Evolutionary conservation across 345 rosid genomes (phyloP).

Genomic region (Eucalyptus curtisii): DNA sequence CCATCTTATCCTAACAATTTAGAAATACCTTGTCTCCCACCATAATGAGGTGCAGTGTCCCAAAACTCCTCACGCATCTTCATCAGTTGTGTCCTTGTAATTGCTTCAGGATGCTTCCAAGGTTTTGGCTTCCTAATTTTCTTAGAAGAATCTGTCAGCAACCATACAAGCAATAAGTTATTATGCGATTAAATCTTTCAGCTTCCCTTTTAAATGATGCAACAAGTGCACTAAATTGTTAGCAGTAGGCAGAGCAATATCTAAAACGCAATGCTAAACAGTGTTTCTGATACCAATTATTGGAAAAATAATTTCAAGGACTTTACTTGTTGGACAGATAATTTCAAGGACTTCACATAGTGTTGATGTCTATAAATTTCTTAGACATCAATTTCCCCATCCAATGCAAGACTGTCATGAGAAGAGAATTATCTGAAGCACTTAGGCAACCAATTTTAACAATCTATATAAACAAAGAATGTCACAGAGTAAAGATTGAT

Average conservation of each 20-base stretch:
- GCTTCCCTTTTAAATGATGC: not conserved
- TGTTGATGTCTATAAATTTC: not conserved
- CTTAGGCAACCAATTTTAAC: not conserved
- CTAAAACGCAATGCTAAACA: not conserved
- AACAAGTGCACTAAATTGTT: not conserved
- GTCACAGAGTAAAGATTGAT: not conserved
- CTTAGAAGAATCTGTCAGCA: constrained; percentile 6
- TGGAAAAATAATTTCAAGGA: not conserved
- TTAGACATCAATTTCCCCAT: not conserved
- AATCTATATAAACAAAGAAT: not conserved
- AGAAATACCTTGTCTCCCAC: constrained; percentile 54
- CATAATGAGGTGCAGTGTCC: constrained; percentile 85
- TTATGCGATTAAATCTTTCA: not conserved
- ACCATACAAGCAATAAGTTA: not conserved
- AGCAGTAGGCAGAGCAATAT: not conserved
- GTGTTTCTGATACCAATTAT: not conserved
- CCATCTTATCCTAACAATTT: not conserved
- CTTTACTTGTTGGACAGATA: not conserved
- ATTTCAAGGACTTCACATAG: not conserved
- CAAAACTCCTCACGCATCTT: constrained; percentile 76
- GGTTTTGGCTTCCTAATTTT: constrained; percentile 48
- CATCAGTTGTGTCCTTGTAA: constrained; percentile 44
- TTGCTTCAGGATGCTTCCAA: constrained; percentile 64
- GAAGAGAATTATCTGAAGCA: not conserved
- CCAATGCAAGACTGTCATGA: not conserved